A percentile compares a stretch with the other conserved stretches of the same genome.
phyloP scores from a whole-genome alignment of 257 asterid genomes.

The Parsonsia alboflavescens region DNA sequence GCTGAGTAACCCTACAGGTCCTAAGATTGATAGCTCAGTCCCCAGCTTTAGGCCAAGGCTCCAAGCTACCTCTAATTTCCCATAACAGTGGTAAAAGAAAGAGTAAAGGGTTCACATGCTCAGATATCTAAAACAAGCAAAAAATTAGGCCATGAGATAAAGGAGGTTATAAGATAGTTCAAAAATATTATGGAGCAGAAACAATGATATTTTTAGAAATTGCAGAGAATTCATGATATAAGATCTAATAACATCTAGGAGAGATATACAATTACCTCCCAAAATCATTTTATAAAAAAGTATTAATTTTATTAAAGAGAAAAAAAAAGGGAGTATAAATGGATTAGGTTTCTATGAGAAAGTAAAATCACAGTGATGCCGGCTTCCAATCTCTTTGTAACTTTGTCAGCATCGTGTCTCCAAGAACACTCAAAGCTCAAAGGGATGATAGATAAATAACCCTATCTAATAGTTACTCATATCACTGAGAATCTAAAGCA shows the following conservation, averaged over 20 bases:
- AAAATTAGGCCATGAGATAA: not conserved
- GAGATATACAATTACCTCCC: not conserved
- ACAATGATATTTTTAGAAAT: not conserved
- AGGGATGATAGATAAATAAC: too few relatives aligned
- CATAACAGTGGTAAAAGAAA: not conserved
- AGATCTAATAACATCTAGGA: not conserved
- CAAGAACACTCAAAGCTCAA: too few relatives aligned
- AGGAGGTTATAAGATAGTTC: not conserved
- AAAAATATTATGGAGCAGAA: too few relatives aligned
- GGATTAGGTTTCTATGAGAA: too few relatives aligned
- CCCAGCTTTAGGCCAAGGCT: not conserved
- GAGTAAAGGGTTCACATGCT: not conserved
- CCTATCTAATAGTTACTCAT: too few relatives aligned
- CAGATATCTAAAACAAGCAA: not conserved
- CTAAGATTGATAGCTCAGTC: not conserved
- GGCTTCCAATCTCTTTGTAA: too few relatives aligned
- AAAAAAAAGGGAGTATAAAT: too few relatives aligned
- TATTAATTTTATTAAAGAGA: too few relatives aligned
- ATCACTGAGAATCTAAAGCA: not conserved
- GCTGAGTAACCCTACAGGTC: not conserved
- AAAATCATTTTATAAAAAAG: not conserved
- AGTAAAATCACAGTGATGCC: too few relatives aligned
- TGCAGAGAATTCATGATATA: not conserved
- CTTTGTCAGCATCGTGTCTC: too few relatives aligned
- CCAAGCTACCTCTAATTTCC: not conserved